Percentiles rank a stretch among this genome's conserved stretches.
These are phyloP conservation scores for Colletotrichum limetticola DNA, from an alignment of 2,329 filamentous ascomycete species.

Conservation along the genomic window DNA sequence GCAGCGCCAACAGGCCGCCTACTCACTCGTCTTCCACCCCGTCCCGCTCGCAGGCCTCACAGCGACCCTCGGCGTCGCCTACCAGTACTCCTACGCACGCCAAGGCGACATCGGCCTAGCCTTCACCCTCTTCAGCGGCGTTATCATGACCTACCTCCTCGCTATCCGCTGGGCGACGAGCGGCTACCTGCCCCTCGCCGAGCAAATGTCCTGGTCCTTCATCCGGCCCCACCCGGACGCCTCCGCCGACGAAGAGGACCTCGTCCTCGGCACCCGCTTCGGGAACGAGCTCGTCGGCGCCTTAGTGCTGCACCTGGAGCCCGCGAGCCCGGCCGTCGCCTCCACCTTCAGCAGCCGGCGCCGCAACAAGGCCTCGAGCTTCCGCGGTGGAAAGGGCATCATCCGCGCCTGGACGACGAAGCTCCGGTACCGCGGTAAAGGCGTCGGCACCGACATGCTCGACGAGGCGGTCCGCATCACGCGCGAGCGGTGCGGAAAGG, in stretches of 20 bases:
- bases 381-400: conserved; percentile 72
- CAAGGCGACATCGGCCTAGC: conserved; percentile 64
- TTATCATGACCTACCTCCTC: conserved; percentile 72
- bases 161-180: conserved; percentile 68
- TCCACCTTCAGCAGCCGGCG: conserved; percentile 41
- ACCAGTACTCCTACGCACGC: conserved; percentile 58
- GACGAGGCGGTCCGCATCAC: conserved; percentile 77
- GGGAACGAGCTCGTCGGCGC: conserved; percentile 77
- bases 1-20: conserved; percentile 77
- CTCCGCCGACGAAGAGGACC: conserved; percentile 56
- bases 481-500: conserved; percentile 74
- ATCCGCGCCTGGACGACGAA: conserved; percentile 87
- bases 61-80: conserved; percentile 54
- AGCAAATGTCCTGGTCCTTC: conserved; percentile 71
- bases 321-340: conserved; percentile 37
- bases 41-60: conserved; percentile 61
- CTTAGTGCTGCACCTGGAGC: conserved; percentile 74
- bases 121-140: conserved; percentile 67
- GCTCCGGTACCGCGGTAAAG: conserved; percentile 74
- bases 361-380: conserved; percentile 50
- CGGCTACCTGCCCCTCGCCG: conserved; percentile 72
- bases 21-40: conserved; percentile 72
- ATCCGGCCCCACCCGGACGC: conserved; percentile 52
- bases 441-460: conserved; percentile 78
- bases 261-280: conserved; percentile 73